Evolutionary conservation across 2,329 filamentous ascomycete species (phyloP).

Genomic region (Coccinonectria pachysandricola): DNA sequence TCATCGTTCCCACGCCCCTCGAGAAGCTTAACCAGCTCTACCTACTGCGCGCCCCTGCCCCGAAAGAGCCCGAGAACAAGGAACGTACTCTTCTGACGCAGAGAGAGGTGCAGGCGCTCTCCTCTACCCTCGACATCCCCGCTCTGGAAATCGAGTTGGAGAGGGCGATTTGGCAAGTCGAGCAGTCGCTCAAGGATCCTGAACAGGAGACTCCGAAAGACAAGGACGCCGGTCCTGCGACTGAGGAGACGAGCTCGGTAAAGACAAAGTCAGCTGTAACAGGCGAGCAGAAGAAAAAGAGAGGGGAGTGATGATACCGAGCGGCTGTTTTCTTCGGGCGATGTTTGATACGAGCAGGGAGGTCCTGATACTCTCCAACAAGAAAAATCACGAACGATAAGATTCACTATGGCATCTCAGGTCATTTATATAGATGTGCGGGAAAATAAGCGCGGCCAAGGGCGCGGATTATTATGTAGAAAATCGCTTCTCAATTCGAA

Average conservation of each 20-base stretch:
- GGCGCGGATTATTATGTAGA: slow-evolving; percentile 19
- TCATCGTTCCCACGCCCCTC: slow-evolving; percentile 57
- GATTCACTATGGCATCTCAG: too few species aligned
- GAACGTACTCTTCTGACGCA: slow-evolving; percentile 36
- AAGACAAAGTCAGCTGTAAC: slow-evolving; percentile 3
- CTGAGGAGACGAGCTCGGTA: slow-evolving; percentile 6
- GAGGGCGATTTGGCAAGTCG: slow-evolving; percentile 65
- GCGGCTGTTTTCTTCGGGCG: slow-evolving; percentile 6
- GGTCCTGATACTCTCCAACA: too few species aligned
- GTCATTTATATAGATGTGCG: slow-evolving; percentile 11
- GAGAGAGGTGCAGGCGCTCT: slow-evolving; percentile 46
- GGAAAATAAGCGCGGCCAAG: slow-evolving; percentile 7
- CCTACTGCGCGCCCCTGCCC: slow-evolving; percentile 28
- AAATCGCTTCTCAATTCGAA: slow-evolving; percentile 14
- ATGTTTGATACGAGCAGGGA: slow-evolving; percentile 21
- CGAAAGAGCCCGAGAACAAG: slow-evolving; percentile 12
- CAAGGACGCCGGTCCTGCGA: slow-evolving; percentile 6
- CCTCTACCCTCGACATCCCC: slow-evolving; percentile 54
- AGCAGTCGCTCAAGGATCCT: slow-evolving; percentile 35
- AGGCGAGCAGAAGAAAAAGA: slow-evolving; percentile 6
- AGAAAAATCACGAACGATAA: too few species aligned
- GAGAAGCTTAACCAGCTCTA: slow-evolving; percentile 67
- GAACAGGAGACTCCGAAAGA: slow-evolving; percentile 5
- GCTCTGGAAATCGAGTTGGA: slow-evolving; percentile 65
- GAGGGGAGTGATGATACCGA: slow-evolving; percentile 15